Evolutionary conservation across 441 rosid species (phyloP).

Genomic region (Capsella rubella): DNA sequence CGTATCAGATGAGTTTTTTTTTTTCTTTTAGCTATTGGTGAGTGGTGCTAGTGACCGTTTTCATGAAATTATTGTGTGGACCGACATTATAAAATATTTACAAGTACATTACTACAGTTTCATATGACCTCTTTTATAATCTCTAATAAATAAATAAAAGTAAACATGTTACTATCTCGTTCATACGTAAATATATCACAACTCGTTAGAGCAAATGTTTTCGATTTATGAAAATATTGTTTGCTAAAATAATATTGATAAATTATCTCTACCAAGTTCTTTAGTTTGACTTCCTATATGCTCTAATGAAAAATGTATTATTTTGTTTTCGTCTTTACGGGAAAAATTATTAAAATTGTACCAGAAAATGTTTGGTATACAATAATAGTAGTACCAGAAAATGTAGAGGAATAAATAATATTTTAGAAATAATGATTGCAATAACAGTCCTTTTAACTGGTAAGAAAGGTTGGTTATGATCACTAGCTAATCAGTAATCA

Average conservation of each 20-base stretch:
- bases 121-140: conserved; percentile 7
- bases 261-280: not conserved
- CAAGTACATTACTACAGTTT: conserved; percentile 8
- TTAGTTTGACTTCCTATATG: not conserved
- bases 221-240: not conserved
- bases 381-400: conserved; percentile 33
- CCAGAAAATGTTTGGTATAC: conserved; percentile 26
- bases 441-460: conserved; percentile 36
- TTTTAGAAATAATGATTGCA: conserved; percentile 40
- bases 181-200: not conserved
- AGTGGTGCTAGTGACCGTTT: conserved; percentile 45
- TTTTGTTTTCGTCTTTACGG: not conserved
- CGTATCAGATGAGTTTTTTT: conserved; percentile 25
- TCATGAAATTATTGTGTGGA: conserved; percentile 18
- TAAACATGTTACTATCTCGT: not conserved
- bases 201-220: not conserved
- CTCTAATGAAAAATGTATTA: not conserved
- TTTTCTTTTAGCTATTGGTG: conserved; percentile 38
- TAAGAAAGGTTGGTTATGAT: conserved; percentile 42
- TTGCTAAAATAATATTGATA: not conserved
- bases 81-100: conserved; percentile 33
- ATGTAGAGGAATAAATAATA: conserved; percentile 12
- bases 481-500: too few species aligned
- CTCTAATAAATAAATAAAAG: too few species aligned
- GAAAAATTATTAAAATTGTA: conserved; percentile 25